Evolutionary conservation across 352 stramenopile genomes (phyloP).

Genomic region (Phytophthora brassicae): DNA sequence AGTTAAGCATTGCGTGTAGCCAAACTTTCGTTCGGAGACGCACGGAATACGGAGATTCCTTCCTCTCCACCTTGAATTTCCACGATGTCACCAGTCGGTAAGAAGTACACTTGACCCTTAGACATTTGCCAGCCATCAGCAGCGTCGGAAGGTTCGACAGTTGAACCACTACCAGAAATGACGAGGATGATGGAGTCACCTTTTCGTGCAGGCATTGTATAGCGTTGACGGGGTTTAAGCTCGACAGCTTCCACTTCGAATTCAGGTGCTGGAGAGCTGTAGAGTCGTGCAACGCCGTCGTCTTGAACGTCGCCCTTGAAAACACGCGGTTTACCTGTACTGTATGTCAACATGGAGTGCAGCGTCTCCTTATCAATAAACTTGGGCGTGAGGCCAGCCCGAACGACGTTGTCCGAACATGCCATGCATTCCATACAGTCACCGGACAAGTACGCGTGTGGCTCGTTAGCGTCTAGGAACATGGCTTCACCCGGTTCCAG

Average conservation of each 20-base stretch:
- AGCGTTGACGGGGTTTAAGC: slow-evolving; percentile 38
- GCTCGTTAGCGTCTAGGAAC: slow-evolving; percentile 98
- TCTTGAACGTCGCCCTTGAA: slow-evolving; percentile 28
- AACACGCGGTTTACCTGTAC: slow-evolving; percentile 34
- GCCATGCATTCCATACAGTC: slow-evolving; percentile 99
- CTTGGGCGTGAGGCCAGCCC: slow-evolving; percentile 98
- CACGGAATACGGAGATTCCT: slow-evolving; percentile 47
- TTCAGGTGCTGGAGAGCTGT: slow-evolving; percentile 89
- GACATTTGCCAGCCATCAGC: slow-evolving; percentile 26
- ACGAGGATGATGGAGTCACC: slow-evolving; percentile 63
- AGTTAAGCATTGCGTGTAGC: slow-evolving; percentile 24
- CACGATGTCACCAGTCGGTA: slow-evolving; percentile 47
- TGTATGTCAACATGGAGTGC: slow-evolving; percentile 97
- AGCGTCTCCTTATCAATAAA: slow-evolving; percentile 98
- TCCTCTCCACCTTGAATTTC: slow-evolving; percentile 37
- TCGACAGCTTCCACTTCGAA: slow-evolving; percentile 88
- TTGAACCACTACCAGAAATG: slow-evolving; percentile 37
- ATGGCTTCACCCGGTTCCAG: slow-evolving; percentile 96
- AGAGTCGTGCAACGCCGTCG: slow-evolving; percentile 72
- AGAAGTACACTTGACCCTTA: slow-evolving; percentile 57
- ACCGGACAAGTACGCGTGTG: slow-evolving; percentile 98
- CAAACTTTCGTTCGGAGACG: slow-evolving; percentile 54
- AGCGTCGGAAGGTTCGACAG: slow-evolving; percentile 23
- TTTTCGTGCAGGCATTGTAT: slow-evolving; percentile 35
- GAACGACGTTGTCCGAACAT: slow-evolving; percentile 99